Evolutionary conservation across 2,329 filamentous ascomycete species (phyloP), one percentile per base, ranked within the genome.

Genomic region (Lojkania enalia): DNA sequence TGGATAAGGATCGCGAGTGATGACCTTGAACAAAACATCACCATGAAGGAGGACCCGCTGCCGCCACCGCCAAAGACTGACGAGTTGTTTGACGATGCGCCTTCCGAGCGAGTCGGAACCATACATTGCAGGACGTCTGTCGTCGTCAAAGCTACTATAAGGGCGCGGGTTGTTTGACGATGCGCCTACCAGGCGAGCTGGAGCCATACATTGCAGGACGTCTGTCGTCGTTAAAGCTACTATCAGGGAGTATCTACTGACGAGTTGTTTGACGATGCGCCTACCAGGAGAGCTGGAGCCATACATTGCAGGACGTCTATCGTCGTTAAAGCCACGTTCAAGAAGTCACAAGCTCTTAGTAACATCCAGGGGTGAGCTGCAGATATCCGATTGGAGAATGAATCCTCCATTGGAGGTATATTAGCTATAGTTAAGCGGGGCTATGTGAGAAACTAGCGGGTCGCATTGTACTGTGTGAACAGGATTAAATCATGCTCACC

Each of bases 341-440:
- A 50, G 49, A 35, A 52, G 49, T 51, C 20, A 50, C 44, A 50
- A 50, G 49, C 49, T 35, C 47, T 51, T 51, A 21, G 44, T 53
- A 37, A 44, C 49, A 53, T 35, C 48, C 16, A 51, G 44, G 48
- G 32, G 37, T 15, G 32, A 54, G 48, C 35, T 52, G 39, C 32
- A 42, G 42, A 35, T 42, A 48, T 51, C 39, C 35, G 44, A 31
- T 49, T 80, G 3, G 75, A 78, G 12, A 77, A 81, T 5, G 70
- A 78, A 33, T 76, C 39, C 39, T 16, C 29, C 15, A 35, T 35
- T 15, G 30, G 19, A 35, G 31, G 29, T 72, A 27, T 71, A 77
- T 39, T 70, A 14, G 32, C 33, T 2, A 35, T 37, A 43, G 38
- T 40, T 32, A 21, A 47, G 36, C 13, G 46, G 31, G 48, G 48